Conservation (phyloP, 2,329 filamentous ascomycete genomes). For the Chrysosporium queenslandicum region DNA sequence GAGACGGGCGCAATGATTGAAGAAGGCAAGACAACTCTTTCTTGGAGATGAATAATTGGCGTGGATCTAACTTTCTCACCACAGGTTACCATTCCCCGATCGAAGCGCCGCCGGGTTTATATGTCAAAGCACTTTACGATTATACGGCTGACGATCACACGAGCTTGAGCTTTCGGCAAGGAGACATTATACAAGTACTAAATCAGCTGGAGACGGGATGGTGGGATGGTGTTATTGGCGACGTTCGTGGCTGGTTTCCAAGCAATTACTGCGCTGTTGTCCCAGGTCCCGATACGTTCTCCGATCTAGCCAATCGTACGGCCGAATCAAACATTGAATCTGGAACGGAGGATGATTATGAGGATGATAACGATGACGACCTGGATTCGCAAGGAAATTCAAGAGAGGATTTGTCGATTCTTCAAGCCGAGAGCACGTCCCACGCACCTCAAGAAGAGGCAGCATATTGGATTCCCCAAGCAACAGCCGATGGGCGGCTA, state of each 20-base stretch:
- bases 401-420: conserved; percentile 49
- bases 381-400: conserved; percentile 58
- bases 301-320: conserved; percentile 42
- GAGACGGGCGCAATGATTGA: background rate
- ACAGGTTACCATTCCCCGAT: conserved; percentile 13
- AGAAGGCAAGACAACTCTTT: background rate
- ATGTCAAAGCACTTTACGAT: conserved; percentile 91
- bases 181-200: conserved; percentile 96
- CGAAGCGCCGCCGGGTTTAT: conserved; percentile 51
- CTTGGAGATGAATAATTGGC: background rate
- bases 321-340: conserved; percentile 44
- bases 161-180: conserved; percentile 90
- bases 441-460: conserved; percentile 66
- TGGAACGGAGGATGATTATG: conserved; percentile 51
- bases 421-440: conserved; percentile 60
- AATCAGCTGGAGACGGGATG: conserved; percentile 96
- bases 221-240: conserved; percentile 99
- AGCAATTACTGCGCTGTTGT: conserved; percentile 97
- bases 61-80: background rate
- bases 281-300: conserved; percentile 56
- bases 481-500: conserved; percentile 79
- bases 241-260: conserved; percentile 94
- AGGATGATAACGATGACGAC: conserved; percentile 53
- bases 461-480: conserved; percentile 97
- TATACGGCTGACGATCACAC: conserved; percentile 97